Percentiles rank a stretch among this genome's conserved stretches.
Evolutionary conservation across 148 eudicot genomes (phyloP).

Genomic region (Vaccinium darrowii): DNA sequence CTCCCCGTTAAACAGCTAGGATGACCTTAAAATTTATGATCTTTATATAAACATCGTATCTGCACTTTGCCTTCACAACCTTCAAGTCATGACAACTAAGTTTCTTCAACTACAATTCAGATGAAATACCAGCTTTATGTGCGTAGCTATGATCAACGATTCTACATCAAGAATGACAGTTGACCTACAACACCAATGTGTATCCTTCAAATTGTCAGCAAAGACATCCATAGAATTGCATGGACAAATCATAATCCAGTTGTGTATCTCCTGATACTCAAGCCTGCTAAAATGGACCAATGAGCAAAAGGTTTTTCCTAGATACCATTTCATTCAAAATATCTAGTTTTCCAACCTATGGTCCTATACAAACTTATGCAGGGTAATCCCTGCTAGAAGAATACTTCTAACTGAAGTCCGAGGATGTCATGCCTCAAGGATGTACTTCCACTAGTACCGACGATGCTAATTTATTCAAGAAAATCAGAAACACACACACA

Average conservation of each 20-base stretch:
- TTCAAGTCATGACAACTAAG: background rate
- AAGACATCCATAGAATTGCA: background rate
- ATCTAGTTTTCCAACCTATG: background rate
- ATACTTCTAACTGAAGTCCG: background rate
- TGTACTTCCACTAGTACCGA: background rate
- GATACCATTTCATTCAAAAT: background rate
- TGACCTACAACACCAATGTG: background rate
- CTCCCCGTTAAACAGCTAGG: background rate
- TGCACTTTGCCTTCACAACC: background rate
- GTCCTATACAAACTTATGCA: background rate
- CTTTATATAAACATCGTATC: background rate
- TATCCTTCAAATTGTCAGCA: background rate
- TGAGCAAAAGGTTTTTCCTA: background rate
- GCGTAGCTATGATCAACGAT: background rate
- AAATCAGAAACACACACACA: background rate
- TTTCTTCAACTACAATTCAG: background rate
- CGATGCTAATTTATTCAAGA: background rate
- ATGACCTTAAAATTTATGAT: background rate
- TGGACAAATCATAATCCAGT: background rate
- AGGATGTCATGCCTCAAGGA: conserved; percentile 9
- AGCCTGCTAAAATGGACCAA: background rate
- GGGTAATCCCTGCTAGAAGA: background rate
- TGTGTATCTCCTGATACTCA: conserved; percentile 9
- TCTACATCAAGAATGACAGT: background rate
- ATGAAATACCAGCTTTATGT: background rate